Evolutionary conservation across 257 asterid genomes (phyloP).

Genomic region (Echium plantagineum): DNA sequence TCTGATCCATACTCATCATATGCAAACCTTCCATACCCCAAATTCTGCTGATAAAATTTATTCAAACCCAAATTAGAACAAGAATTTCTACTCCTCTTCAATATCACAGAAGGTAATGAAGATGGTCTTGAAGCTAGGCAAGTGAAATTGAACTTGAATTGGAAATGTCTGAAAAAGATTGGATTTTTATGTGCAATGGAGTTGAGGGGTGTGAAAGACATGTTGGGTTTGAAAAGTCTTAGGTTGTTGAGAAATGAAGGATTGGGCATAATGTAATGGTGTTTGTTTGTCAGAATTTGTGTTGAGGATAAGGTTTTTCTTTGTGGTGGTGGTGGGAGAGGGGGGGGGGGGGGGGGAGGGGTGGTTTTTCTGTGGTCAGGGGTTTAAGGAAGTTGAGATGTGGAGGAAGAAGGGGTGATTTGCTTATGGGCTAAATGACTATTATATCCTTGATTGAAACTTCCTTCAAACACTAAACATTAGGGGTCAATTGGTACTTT

Average conservation of each 20-base stretch:
- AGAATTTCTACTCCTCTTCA: constrained; percentile 29
- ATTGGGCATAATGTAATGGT: constrained; percentile 9
- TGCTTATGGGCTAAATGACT: too few species aligned
- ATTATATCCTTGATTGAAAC: too few species aligned
- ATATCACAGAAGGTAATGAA: constrained; percentile 10
- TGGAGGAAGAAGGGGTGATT: neutral
- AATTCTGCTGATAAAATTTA: constrained; percentile 38
- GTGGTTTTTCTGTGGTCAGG: constrained; percentile 15
- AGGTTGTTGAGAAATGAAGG: constrained; percentile 25
- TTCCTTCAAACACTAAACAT: too few species aligned
- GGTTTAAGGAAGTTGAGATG: constrained; percentile 32
- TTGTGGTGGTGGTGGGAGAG: neutral
- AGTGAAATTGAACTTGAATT: neutral
- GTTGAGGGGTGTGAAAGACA: too few species aligned
- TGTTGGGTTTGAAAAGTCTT: constrained; percentile 16
- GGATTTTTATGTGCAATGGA: neutral
- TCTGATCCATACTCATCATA: constrained; percentile 59
- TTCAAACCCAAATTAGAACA: constrained; percentile 24
- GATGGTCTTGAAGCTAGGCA: constrained; percentile 9
- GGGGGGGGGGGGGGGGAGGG: neutral
- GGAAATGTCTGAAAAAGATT: constrained; percentile 7
- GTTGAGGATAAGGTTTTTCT: neutral
- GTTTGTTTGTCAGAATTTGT: too few species aligned
- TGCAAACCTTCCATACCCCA: constrained; percentile 57
- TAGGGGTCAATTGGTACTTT: too few species aligned